Evolutionary conservation across 2,329 filamentous ascomycete species (phyloP).

Genomic region (Colletotrichum sp.): DNA sequence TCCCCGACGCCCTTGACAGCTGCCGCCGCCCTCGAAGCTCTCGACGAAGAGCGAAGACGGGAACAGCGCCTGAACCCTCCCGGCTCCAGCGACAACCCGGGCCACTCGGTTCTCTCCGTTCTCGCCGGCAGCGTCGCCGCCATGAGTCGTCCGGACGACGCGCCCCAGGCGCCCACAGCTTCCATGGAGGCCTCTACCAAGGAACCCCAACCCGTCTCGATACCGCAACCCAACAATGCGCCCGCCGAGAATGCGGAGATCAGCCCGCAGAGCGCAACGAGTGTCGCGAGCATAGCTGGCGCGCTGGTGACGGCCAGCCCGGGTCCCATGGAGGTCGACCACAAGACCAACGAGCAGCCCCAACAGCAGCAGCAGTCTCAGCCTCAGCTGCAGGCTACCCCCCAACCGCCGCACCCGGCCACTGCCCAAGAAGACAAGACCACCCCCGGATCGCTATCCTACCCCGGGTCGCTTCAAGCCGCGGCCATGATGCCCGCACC

Average conservation of each 20-base stretch:
- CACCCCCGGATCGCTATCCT: slow-evolving; percentile 57
- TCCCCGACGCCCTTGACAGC: slow-evolving; percentile 53
- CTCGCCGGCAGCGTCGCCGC: slow-evolving; percentile 58
- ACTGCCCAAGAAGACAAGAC: slow-evolving; percentile 57
- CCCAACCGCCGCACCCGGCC: slow-evolving; percentile 40
- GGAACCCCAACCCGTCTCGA: slow-evolving; percentile 24
- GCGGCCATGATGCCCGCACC: slow-evolving; percentile 48
- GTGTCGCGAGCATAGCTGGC: slow-evolving; percentile 45
- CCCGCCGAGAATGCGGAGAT: slow-evolving; percentile 46
- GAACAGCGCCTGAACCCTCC: slow-evolving; percentile 41
- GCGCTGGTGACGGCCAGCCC: slow-evolving; percentile 55
- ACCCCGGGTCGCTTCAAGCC: slow-evolving; percentile 56
- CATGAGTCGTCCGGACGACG: slow-evolving; percentile 63
- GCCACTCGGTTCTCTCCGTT: slow-evolving; percentile 57
- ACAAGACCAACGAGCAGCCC: slow-evolving; percentile 36
- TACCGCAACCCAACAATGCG: slow-evolving; percentile 34
- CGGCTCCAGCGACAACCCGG: slow-evolving; percentile 57
- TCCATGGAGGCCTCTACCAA: slow-evolving; percentile 48
- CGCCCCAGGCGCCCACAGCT: slow-evolving; percentile 50
- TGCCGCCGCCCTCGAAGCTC: slow-evolving; percentile 50
- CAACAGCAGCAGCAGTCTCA: slow-evolving; percentile 38
- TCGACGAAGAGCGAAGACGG: slow-evolving; percentile 58
- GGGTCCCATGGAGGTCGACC: slow-evolving; percentile 60
- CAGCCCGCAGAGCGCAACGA: slow-evolving; percentile 47
- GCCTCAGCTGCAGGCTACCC: slow-evolving; percentile 51